phyloP scores from a whole-genome alignment of 2,329 filamentous ascomycete species.

The Pseudogymnoascus sp. region DNA sequence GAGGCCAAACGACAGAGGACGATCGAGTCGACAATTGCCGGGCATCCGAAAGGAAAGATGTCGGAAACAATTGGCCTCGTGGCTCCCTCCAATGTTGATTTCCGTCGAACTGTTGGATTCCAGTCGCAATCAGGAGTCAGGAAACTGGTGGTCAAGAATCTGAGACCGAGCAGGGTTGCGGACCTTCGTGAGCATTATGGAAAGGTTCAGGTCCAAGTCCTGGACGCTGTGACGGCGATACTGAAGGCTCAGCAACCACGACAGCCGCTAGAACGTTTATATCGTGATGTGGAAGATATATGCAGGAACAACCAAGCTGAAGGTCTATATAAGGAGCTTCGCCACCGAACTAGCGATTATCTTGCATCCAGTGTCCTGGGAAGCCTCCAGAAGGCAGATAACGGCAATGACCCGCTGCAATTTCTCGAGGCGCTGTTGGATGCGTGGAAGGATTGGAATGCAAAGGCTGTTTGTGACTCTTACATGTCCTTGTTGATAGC shows the following conservation, averaged over 20 bases:
- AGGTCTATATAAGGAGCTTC: slow-evolving; percentile 59
- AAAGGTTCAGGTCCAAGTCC: slow-evolving; percentile 67
- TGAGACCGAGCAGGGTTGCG: slow-evolving; percentile 54
- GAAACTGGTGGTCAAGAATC: slow-evolving; percentile 90
- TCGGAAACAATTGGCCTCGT: background rate
- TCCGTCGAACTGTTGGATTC: slow-evolving; percentile 37
- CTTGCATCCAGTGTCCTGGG: background rate
- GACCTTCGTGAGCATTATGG: slow-evolving; percentile 73
- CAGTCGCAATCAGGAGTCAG: slow-evolving; percentile 72
- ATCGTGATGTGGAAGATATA: slow-evolving; percentile 84
- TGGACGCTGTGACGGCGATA: slow-evolving; percentile 65
- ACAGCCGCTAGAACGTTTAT: slow-evolving; percentile 82
- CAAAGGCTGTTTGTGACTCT: background rate
- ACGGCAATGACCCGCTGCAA: background rate
- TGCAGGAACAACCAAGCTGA: slow-evolving; percentile 72
- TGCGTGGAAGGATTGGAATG: slow-evolving; percentile 12
- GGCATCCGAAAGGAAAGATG: slow-evolving; percentile 4
- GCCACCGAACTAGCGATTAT: slow-evolving; percentile 14
- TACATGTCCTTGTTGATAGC: background rate
- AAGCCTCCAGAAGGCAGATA: background rate
- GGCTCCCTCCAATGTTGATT: background rate
- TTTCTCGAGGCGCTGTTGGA: background rate
- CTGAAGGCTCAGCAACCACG: slow-evolving; percentile 59
- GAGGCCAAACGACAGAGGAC: slow-evolving; percentile 13
- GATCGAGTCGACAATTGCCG: slow-evolving; percentile 2